phyloP scores from a whole-genome alignment of 1,284 basidiomycete genomes.

The Leucoagaricus sp. region DNA sequence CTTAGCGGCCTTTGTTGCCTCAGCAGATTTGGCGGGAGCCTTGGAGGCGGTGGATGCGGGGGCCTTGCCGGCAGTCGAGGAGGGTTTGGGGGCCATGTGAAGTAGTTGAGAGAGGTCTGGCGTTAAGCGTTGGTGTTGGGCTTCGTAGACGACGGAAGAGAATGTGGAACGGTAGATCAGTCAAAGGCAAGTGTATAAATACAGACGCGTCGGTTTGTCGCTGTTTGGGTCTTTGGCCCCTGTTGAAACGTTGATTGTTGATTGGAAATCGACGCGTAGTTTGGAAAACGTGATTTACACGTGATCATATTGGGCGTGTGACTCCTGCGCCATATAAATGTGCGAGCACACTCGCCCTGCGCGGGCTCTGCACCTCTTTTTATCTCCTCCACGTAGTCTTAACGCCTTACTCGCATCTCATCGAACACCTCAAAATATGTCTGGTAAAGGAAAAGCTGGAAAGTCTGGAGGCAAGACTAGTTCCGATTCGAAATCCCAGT shows the following conservation, averaged over 20 bases:
- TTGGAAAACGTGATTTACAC: slow-evolving; percentile 5
- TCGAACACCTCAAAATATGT: slow-evolving; percentile 22
- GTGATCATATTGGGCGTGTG: slow-evolving; percentile 9
- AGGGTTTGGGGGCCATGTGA: slow-evolving; percentile 56
- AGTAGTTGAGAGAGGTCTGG: slow-evolving; percentile 1
- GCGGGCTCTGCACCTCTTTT: slow-evolving; percentile 17
- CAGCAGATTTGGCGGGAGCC: slow-evolving; percentile 69
- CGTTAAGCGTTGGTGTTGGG: slow-evolving; percentile 15
- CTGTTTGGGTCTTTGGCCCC: slow-evolving; percentile 39
- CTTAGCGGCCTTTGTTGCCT: slow-evolving; percentile 72
- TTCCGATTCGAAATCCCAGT: slow-evolving; percentile 60
- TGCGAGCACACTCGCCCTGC: slow-evolving; percentile 14
- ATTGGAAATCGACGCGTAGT: slow-evolving; percentile 5
- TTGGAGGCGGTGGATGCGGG: slow-evolving; percentile 77
- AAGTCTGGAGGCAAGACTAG: slow-evolving; percentile 63
- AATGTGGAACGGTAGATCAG: slow-evolving; percentile 18
- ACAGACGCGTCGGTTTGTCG: slow-evolving; percentile 38
- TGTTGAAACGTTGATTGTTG: slow-evolving; percentile 29
- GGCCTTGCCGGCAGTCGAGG: slow-evolving; percentile 78
- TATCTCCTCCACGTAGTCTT: slow-evolving; percentile 14
- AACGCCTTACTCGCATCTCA: slow-evolving; percentile 9
- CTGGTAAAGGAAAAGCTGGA: slow-evolving; percentile 36
- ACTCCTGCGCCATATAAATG: slow-evolving; percentile 27
- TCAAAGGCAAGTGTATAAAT: slow-evolving; percentile 27
- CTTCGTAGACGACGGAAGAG: slow-evolving; percentile 23